Evolutionary conservation across 202 grass and related monocot species (phyloP), one percentile per base, ranked within the genome.

Genomic region (Zizania palustris): DNA sequence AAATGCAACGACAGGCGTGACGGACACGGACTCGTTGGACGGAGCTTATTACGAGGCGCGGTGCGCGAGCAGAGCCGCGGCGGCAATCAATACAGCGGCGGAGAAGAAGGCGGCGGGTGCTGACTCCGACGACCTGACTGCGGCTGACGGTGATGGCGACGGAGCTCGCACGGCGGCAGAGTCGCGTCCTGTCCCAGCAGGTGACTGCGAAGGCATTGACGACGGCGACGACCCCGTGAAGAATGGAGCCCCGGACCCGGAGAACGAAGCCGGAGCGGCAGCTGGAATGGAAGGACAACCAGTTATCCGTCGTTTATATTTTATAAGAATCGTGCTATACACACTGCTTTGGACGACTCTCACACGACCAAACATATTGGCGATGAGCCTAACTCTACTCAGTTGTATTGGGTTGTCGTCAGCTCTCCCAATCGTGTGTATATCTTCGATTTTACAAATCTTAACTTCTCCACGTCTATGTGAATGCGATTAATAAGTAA

Each of bases 71-170:
- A 90, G 80, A 21, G 66, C 39, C 55, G 14, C 63, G 4, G 55
- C 67, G 5, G 40, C 60, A 6, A 63, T 40, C n/a, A n/a, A n/a
- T 12, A 28, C 72, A 48, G 75, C 39, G 6, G 67, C 54, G 3
- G 77, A 38, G 45, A 77, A 42, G 42, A n/a, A 55, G 28, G 2
- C 0, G 51, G n/a, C 35, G n/a, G 1, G 43, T 9, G 73, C 2
- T 22, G 71, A 49, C 15, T 50, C 72, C 5, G 75, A 28, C 46
- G 82, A 43, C 22, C 16, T 45, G 69, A n/a, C 22, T 7, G 75
- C 75, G 20, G 65, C 60, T 3, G 93, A 90, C 9, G 55, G 45
- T 9, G 66, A 63, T 0, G 89, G 92, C 5, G 89, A 83, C 1
- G 92, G 89, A 37, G 83, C 74, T 12, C 53, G 55, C 11, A 75